Evolutionary conservation across 352 stramenopile genomes (phyloP).

Genomic region (Phytophthora colocasiae): DNA sequence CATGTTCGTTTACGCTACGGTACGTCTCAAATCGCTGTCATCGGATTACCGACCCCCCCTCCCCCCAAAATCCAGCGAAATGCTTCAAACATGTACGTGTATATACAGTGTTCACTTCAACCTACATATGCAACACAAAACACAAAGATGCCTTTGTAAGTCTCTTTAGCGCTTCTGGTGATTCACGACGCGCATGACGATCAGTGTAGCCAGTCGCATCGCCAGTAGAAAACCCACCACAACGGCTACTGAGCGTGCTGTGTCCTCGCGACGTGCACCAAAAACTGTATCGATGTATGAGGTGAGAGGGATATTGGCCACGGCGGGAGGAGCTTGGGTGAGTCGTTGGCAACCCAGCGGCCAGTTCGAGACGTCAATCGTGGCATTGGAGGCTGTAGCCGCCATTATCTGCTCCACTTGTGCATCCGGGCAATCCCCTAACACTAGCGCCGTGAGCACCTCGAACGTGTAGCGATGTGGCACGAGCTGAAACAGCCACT

Average conservation of each 20-base stretch:
- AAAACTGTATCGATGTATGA: slow-evolving; percentile 70
- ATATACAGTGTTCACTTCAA: slow-evolving; percentile 17
- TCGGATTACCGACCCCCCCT: no score
- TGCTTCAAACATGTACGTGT: not conserved
- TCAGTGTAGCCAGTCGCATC: slow-evolving; percentile 58
- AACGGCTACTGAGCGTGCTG: slow-evolving; percentile 50
- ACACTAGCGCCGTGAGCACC: slow-evolving; percentile 47
- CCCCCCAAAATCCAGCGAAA: no score
- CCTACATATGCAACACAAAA: not conserved
- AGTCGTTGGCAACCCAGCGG: slow-evolving; percentile 67
- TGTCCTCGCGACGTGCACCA: slow-evolving; percentile 57
- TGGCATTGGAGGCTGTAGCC: slow-evolving; percentile 31
- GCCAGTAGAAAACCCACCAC: slow-evolving; percentile 56
- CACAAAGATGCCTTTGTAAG: slow-evolving; percentile 1
- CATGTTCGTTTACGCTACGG: no score
- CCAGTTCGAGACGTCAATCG: slow-evolving; percentile 37
- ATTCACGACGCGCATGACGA: slow-evolving; percentile 66
- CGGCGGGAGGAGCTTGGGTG: slow-evolving; percentile 47
- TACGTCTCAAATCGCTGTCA: no score
- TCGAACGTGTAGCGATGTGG: slow-evolving; percentile 53
- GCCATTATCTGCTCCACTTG: slow-evolving; percentile 42
- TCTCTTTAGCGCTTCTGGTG: slow-evolving; percentile 61
- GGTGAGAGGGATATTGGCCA: slow-evolving; percentile 55
- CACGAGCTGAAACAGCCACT: slow-evolving; percentile 53
- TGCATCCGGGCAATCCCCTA: slow-evolving; percentile 46